A percentile compares a stretch with the other conserved stretches of the same genome.
phyloP scores from a whole-genome alignment of 192 early-diverging fungal species.

The Cetraspora pellucida region DNA sequence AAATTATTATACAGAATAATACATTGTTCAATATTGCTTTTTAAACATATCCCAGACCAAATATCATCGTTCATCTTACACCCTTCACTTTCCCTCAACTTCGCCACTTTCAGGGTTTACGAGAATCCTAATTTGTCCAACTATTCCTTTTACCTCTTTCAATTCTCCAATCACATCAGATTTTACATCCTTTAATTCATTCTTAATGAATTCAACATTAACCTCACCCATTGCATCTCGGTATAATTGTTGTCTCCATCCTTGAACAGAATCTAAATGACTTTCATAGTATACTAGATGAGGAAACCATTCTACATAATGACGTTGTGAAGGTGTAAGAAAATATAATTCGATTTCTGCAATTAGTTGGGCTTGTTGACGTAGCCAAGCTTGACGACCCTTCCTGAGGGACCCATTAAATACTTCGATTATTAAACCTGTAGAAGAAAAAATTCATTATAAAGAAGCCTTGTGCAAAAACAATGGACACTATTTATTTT shows the following conservation, averaged over 20 bases:
- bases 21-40: no score
- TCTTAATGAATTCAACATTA: constrained; percentile 4
- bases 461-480: background rate
- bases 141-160: background rate
- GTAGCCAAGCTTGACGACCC: constrained; percentile 5
- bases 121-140: background rate
- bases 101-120: no score
- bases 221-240: background rate
- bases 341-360: constrained; percentile 5
- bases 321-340: background rate
- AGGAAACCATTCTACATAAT: constrained; percentile 8
- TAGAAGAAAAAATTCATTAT: background rate
- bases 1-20: no score
- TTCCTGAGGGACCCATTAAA: background rate
- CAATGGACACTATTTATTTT: background rate
- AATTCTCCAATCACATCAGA: background rate
- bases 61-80: no score
- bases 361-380: constrained; percentile 17
- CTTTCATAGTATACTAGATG: constrained; percentile 15
- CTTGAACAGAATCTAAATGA: background rate
- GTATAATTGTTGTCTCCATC: background rate
- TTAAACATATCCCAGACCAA: no score
- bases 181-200: background rate
- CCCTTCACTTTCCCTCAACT: no score
- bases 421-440: constrained; percentile 18